phyloP scores from a whole-genome alignment of 1,284 basidiomycete species.

The Athelia sp. region DNA sequence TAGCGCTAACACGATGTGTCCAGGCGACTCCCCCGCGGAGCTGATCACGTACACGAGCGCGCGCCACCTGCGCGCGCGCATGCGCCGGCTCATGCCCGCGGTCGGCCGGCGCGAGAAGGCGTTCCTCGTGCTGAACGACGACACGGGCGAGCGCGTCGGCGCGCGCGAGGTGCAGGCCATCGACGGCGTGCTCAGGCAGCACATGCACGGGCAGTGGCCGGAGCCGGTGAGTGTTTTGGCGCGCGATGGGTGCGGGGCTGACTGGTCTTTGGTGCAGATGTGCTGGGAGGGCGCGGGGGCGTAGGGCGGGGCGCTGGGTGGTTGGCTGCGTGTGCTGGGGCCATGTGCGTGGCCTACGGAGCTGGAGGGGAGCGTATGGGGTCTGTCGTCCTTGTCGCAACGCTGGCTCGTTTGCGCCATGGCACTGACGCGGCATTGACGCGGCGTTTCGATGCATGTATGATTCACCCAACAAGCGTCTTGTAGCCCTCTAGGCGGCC shows the following conservation, averaged over 20 bases:
- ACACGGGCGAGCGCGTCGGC: constrained; percentile 4
- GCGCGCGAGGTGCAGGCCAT: background rate
- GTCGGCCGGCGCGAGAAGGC: constrained; percentile 4
- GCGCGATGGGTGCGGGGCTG: background rate
- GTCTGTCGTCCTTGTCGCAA: no score
- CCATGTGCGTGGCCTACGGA: no score
- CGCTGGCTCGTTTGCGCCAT: no score
- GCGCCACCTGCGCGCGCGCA: background rate
- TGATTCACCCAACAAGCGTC: no score
- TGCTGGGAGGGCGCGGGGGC: no score
- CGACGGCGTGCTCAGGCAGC: background rate
- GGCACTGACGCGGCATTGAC: no score
- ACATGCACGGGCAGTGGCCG: background rate
- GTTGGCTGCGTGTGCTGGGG: no score
- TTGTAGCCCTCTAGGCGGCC: no score
- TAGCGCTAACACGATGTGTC: background rate
- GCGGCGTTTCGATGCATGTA: no score
- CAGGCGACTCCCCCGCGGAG: constrained; percentile 11
- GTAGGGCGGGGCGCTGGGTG: no score
- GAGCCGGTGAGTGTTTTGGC: background rate
- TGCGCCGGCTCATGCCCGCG: constrained; percentile 1
- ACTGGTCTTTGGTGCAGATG: background rate
- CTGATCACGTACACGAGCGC: constrained; percentile 8
- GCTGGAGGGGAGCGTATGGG: no score
- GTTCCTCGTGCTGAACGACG: constrained; percentile 14